Evolutionary conservation across 2,329 filamentous ascomycete species (phyloP).

Genomic region (Nemania abortiva): DNA sequence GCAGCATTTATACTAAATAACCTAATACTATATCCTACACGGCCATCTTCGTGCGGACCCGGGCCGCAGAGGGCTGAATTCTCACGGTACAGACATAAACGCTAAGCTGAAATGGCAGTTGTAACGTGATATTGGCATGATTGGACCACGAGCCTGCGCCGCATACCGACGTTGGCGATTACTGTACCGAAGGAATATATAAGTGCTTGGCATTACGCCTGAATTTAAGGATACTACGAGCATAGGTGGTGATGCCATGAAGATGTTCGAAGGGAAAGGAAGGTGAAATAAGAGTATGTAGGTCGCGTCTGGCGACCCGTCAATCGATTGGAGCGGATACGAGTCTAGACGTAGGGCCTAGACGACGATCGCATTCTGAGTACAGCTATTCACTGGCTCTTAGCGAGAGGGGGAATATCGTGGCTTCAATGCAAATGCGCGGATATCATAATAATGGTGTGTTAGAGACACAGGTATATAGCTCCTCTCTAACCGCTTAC

Average conservation of each 20-base stretch:
- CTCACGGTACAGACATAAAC: not conserved
- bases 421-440: too few species aligned
- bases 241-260: not conserved
- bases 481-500: too few species aligned
- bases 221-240: not conserved
- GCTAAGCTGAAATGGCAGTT: not conserved
- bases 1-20: not conserved
- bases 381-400: too few species aligned
- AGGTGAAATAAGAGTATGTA: not conserved
- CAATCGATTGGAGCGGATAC: not conserved
- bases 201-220: not conserved
- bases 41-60: not conserved
- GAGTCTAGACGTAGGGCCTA: too few species aligned
- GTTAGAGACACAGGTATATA: too few species aligned
- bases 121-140: not conserved
- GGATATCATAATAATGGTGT: too few species aligned
- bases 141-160: not conserved
- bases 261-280: not conserved
- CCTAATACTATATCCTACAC: not conserved
- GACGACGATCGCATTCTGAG: too few species aligned
- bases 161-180: not conserved
- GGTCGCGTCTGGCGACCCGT: not conserved
- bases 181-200: not conserved
- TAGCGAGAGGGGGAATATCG: too few species aligned
- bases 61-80: not conserved